Evolutionary conservation across 495 filamentous ascomycete species (phyloP).

Genomic region (Letharia columbiana): DNA sequence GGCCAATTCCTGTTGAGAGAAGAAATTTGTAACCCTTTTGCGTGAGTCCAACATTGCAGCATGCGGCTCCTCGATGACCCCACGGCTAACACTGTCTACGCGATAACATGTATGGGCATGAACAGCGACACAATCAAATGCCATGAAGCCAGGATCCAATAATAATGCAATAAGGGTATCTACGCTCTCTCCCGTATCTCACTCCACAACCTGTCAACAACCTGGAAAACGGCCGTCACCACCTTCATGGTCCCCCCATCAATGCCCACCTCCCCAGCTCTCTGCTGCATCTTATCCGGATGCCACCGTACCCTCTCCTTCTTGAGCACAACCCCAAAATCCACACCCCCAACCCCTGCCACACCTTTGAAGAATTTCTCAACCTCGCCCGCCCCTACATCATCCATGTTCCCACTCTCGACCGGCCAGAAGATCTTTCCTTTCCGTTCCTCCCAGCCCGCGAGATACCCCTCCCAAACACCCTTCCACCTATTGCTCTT

Average conservation of each 20-base stretch:
- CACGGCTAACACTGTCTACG: not conserved
- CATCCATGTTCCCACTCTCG: conserved; percentile 47
- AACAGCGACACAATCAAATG: not conserved
- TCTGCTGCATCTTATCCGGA: conserved; percentile 95
- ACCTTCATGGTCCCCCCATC: conserved; percentile 61
- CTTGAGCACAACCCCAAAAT: conserved; percentile 59
- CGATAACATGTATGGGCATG: not conserved
- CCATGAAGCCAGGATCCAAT: not conserved
- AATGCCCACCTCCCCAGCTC: conserved; percentile 57
- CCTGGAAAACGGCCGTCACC: conserved; percentile 88
- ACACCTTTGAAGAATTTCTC: conserved; percentile 55
- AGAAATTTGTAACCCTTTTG: not conserved
- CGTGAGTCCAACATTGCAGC: not conserved
- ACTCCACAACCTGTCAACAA: conserved; percentile 74
- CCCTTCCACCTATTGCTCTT: conserved; percentile 42
- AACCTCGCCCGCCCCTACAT: conserved; percentile 54
- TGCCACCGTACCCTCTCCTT: conserved; percentile 88
- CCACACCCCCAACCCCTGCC: conserved; percentile 28
- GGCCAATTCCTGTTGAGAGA: not conserved
- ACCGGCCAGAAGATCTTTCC: conserved; percentile 72
- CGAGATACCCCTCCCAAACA: conserved; percentile 56
- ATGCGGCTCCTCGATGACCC: not conserved
- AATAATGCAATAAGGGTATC: conserved; percentile 7
- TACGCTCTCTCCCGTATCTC: conserved; percentile 33
- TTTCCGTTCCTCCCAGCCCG: conserved; percentile 32